Evolutionary conservation across 2,329 filamentous ascomycete genomes (phyloP).

Genomic region (Colletotrichum gigasporum): DNA sequence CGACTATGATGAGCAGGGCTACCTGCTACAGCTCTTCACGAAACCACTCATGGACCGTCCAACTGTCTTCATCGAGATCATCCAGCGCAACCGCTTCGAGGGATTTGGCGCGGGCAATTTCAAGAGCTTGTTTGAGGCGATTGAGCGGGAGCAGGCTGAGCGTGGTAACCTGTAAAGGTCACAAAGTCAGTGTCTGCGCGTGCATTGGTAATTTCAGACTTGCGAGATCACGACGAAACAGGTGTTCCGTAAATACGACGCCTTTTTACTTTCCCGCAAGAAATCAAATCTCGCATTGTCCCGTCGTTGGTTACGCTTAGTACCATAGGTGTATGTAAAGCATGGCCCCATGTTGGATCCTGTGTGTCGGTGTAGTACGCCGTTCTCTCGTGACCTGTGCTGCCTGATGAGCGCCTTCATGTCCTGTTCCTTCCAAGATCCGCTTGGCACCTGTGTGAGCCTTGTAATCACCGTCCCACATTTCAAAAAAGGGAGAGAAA

Average conservation of each 20-base stretch:
- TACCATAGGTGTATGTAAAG: slow-evolving; percentile 1
- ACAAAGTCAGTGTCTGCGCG: too few relatives aligned
- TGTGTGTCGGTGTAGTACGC: neutral
- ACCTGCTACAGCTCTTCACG: slow-evolving; percentile 80
- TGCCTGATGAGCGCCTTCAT: neutral
- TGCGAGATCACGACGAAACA: too few relatives aligned
- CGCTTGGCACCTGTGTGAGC: too few relatives aligned
- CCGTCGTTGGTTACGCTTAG: neutral
- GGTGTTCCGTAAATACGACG: too few relatives aligned
- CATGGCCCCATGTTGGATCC: neutral
- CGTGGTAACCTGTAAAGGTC: slow-evolving; percentile 81
- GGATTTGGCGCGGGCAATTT: slow-evolving; percentile 97
- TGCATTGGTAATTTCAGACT: too few relatives aligned
- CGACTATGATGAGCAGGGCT: slow-evolving; percentile 93
- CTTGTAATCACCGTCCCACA: too few relatives aligned
- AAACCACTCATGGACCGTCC: slow-evolving; percentile 94
- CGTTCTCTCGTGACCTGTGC: neutral
- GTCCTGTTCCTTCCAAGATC: too few relatives aligned
- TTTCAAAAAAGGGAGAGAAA: too few relatives aligned
- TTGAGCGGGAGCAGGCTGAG: slow-evolving; percentile 90
- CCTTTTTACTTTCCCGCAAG: too few relatives aligned
- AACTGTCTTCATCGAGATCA: slow-evolving; percentile 96
- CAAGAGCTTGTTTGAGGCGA: slow-evolving; percentile 93
- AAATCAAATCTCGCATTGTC: too few relatives aligned
- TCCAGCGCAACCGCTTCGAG: slow-evolving; percentile 88